Evolutionary conservation across 331 rosid genomes (phyloP), one percentile per base, ranked within the genome.

Genomic region (Saraca asoca): DNA sequence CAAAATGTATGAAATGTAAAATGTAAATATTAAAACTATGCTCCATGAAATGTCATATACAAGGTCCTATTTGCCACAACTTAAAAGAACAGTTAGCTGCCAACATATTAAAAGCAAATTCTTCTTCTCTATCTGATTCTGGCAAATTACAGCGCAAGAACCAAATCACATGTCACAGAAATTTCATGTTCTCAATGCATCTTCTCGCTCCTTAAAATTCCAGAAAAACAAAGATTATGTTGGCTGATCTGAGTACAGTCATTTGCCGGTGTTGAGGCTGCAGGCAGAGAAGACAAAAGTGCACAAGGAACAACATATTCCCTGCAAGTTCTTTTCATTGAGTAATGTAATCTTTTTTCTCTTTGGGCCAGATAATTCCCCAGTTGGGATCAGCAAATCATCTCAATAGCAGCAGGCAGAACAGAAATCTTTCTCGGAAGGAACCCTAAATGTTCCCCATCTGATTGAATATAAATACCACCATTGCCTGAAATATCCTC

Each of bases 361-460:
- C n/a, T 51, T 43, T 63, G 51, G 39, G 29, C 43, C 24, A 16
- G 67, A n/a, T 58, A n/a, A 54, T 62, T 34, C 57, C 60, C 57
- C 7, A 18, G 56, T 54, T 24, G 44, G 44, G 19, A 14, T 90
- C 85, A 93, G 64, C 87, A 76, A 38, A 93, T 90, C 98, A 93
- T 84, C 88, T 90, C 95, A 9, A 93, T 76, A 5, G 90, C 91
- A 74, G 80, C 83, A 24, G 97, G 98, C 56, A 90, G 62, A 72
- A 87, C 62, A 65, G 79, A 10, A 64, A 93, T 80, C 71, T 79
- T 93, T 80, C 83, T 87, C 0, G 97, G 97, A 75, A 90, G 91
- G 76, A 84, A 90, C 34, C 98, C 98, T 70, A 93, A 57, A 82
- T 87, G 83, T 58, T 93, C 98, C 18, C 98, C 98, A 60, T 93